These are phyloP conservation scores for Chlamydomonas sp. DNA, from an alignment of 139 green algal genomes.

Conservation along the genomic window DNA sequence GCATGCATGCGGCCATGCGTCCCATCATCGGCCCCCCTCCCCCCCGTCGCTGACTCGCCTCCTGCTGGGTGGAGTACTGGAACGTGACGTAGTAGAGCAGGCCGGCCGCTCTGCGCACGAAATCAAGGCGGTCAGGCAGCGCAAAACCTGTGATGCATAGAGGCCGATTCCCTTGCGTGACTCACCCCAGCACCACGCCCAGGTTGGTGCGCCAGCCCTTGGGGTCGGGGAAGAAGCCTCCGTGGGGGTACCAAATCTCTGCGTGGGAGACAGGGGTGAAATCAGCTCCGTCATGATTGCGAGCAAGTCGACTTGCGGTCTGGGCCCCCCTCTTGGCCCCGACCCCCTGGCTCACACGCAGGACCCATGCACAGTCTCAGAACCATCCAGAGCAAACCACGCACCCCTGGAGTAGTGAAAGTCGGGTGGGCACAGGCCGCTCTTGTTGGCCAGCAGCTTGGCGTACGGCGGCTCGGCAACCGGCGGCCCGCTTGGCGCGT, in stretches of 20 bases:
- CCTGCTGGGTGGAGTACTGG: conserved; percentile 22
- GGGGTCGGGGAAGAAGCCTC: conserved; percentile 39
- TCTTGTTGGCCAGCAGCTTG: conserved; percentile 24
- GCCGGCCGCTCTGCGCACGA: conserved; percentile 2
- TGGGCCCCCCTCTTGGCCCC: too few relatives aligned
- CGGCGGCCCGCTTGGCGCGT: neutral
- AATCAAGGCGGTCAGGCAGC: neutral
- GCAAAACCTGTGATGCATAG: conserved; percentile 1
- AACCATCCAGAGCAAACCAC: neutral
- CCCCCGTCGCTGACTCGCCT: conserved; percentile 14
- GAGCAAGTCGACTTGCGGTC: too few relatives aligned
- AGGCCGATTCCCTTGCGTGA: neutral
- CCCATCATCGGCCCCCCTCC: neutral
- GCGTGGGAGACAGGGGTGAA: neutral
- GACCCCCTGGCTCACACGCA: neutral
- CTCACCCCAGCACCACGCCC: conserved; percentile 21
- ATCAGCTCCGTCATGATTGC: neutral
- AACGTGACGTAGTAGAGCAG: conserved; percentile 8
- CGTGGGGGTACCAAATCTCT: conserved; percentile 44
- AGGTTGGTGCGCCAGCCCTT: conserved; percentile 35
- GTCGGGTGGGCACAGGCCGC: conserved; percentile 27
- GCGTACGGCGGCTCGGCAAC: conserved; percentile 22
- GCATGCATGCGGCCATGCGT: neutral
- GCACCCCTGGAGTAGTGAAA: conserved; percentile 34
- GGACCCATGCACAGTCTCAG: neutral